Evolutionary conservation across 2,329 filamentous ascomycete genomes (phyloP).

Genomic region (Ophiobolus disseminans): DNA sequence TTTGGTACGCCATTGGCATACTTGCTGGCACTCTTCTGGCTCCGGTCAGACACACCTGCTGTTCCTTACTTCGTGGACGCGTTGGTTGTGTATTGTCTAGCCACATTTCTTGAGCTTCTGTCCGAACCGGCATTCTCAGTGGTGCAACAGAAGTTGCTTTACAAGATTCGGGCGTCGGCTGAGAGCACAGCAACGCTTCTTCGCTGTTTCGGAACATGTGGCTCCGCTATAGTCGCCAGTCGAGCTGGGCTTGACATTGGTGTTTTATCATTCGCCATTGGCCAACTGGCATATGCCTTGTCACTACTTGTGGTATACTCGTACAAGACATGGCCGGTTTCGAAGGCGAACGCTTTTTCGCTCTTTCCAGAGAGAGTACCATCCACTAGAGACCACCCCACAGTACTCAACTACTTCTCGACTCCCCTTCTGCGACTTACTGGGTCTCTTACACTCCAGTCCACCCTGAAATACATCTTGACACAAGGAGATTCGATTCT

Average conservation of each 20-base stretch:
- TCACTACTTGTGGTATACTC: slow-evolving; percentile 75
- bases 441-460: slow-evolving; percentile 85
- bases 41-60: slow-evolving; percentile 58
- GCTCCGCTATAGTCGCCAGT: slow-evolving; percentile 70
- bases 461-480: slow-evolving; percentile 87
- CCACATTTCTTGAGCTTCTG: slow-evolving; percentile 75
- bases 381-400: slow-evolving; percentile 37
- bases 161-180: slow-evolving; percentile 79
- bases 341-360: slow-evolving; percentile 69
- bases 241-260: slow-evolving; percentile 65
- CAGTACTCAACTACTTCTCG: slow-evolving; percentile 62
- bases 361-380: slow-evolving; percentile 61
- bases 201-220: slow-evolving; percentile 78
- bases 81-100: slow-evolving; percentile 62
- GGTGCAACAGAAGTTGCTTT: slow-evolving; percentile 80
- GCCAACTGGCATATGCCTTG: slow-evolving; percentile 78
- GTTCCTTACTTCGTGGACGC: slow-evolving; percentile 70
- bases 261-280: slow-evolving; percentile 86
- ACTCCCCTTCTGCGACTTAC: slow-evolving; percentile 74
- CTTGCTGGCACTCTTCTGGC: slow-evolving; percentile 72
- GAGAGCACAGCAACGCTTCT: slow-evolving; percentile 83
- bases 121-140: slow-evolving; percentile 90
- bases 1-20: slow-evolving; percentile 72
- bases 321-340: slow-evolving; percentile 64
- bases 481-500: slow-evolving; percentile 95